These are phyloP conservation scores for Ascochyta rabiei DNA, from an alignment of 2,329 filamentous ascomycete genomes.

Conservation along the genomic window DNA sequence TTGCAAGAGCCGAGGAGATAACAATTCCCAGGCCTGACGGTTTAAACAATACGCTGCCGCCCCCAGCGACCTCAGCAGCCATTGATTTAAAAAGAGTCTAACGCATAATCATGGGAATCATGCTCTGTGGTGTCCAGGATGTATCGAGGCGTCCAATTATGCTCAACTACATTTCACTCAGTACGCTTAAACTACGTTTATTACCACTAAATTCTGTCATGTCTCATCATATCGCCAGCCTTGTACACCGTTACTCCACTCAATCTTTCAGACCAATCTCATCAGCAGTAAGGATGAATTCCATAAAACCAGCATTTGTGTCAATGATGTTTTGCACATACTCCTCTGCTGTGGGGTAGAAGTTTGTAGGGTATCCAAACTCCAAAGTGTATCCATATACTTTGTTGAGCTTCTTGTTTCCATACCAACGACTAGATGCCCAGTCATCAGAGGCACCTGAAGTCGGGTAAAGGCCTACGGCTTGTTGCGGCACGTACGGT, in stretches of 20 bases:
- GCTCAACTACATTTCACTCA: background rate
- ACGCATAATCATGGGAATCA: background rate
- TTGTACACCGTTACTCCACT: background rate
- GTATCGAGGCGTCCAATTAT: background rate
- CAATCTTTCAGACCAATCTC: constrained; percentile 40
- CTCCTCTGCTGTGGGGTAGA: constrained; percentile 50
- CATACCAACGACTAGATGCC: constrained; percentile 46
- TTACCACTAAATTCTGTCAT: background rate
- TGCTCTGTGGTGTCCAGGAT: background rate
- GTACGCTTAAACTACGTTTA: background rate
- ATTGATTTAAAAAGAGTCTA: background rate
- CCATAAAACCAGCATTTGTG: constrained; percentile 52
- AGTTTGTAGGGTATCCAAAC: constrained; percentile 50
- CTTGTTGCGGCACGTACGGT: constrained; percentile 39
- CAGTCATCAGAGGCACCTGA: constrained; percentile 48
- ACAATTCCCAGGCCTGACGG: no score
- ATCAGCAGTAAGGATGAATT: constrained; percentile 46
- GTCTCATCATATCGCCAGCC: background rate
- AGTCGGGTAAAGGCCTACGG: constrained; percentile 48
- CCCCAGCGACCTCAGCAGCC: background rate
- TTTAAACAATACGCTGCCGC: background rate
- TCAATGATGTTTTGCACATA: constrained; percentile 51
- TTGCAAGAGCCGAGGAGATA: background rate
- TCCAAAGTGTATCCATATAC: constrained; percentile 51
- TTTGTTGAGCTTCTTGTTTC: constrained; percentile 46